Evolutionary conservation across 1,284 basidiomycete genomes (phyloP), one percentile per base, ranked within the genome.

Genomic region (Vanrija humicola): DNA sequence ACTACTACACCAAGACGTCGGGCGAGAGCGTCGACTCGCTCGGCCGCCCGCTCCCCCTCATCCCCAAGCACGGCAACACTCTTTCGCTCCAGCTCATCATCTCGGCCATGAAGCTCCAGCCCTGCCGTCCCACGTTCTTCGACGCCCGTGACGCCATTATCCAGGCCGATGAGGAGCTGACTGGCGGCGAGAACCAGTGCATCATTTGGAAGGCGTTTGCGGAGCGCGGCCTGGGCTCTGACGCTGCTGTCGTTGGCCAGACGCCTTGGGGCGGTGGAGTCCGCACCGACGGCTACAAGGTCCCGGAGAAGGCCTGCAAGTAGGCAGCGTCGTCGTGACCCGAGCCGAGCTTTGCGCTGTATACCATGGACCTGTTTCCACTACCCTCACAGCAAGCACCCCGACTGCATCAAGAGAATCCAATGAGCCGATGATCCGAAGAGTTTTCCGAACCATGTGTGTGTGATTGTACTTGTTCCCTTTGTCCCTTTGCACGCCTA

Each of bases 221-320:
- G 16, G 79, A 83, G 66, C 83, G 90, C 45, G 95, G 95, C 3
- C 77, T 97, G 38, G 91, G 91, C 6, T 71, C 78, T 16, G 84
- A 90, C 65, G 88, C 91, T 4, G 76, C 65, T n/a, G 82, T 93
- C 38, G 77, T 83, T 39, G 88, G 89, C 45, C 79, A 82, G 56
- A 90, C 89, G 6, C 92, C 92, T n/a, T 96, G 93, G 94, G 93
- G 93, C 66, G 90, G 91, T 82, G 94, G 93, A 64, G 71, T 81
- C 59, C 77, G 80, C 52, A 69, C 65, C 38, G 79, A 82, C 61
- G 81, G 80, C 56, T 77, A 64, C 67, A 67, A 65, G 52, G 59
- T 79, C 10, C 81, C 81, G 43, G 54, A 65, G 56, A 69, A 69
- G 54, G 57, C 66, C 34, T 80, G 79, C 72, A 71, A 67, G 62